Evolutionary conservation across 371 early-diverging fungal species (phyloP), one percentile per base, ranked within the genome.

Genomic region (Mucor velutinosus): DNA sequence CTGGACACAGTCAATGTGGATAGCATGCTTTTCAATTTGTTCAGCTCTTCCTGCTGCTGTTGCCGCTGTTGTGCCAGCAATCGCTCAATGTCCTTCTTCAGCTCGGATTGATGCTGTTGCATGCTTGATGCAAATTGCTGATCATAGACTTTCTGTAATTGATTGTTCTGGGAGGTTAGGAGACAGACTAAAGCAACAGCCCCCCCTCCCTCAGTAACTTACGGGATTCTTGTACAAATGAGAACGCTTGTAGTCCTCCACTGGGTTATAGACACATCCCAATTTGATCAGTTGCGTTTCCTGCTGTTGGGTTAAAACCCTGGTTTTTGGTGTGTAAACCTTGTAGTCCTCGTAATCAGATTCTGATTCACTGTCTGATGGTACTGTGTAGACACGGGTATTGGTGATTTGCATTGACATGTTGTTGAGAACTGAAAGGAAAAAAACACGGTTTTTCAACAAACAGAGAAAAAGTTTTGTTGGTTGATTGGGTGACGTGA

Each of bases 161-260:
- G 23, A 7, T 47, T 47, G 23, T 47, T 47, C 33, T 14, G 25
- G 15, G 5, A 4, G 7, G 5, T 11, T 53, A 53, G 12, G 53
- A 25, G 15, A 27, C 27, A 53, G 4, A 30, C 30, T n/a, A n/a
- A 30, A 2, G 30, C 30, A 30, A 30, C 2, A 2, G 30, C 30
- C 5, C 35, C 35, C 7, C 41, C 41, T 17, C 17, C 17, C 12
- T 14, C 23, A n/a, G 1, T 19, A 30, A 27, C 61, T 58, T 67
- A 61, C 62, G 45, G 67, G 58, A 25, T 41, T 62, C 17, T 58
- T 30, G 12, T 33, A 27, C 25, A 55, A 30, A 11, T 30, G 21
- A 3, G 32, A 25, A 3, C 35, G 47, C 51, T 62, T 70, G 25
- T 57, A 65, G 17, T 61, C 62, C 17, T 70, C 70, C 10, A 70